phyloP scores from a whole-genome alignment of 805 yeast genomes.

The Metschnikowia gelsemii region DNA sequence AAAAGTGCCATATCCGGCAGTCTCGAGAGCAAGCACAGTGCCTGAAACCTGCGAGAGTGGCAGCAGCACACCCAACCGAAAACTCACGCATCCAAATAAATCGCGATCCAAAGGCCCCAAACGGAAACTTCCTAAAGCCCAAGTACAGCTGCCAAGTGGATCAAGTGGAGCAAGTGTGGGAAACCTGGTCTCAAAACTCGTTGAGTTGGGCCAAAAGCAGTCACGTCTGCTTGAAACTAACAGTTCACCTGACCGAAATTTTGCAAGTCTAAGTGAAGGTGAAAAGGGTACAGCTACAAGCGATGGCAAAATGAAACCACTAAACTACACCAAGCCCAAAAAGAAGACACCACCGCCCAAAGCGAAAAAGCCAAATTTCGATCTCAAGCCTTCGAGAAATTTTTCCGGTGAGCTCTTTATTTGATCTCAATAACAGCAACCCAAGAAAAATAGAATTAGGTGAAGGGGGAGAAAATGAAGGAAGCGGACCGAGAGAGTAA shows the following conservation, averaged over 20 bases:
- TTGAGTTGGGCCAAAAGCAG: not conserved
- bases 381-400: constrained; percentile 16
- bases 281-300: not conserved
- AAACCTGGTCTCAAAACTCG: not conserved
- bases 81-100: constrained; percentile 47
- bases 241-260: too few species aligned
- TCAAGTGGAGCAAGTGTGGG: too few species aligned
- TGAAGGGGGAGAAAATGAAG: not conserved
- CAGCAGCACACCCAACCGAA: constrained; percentile 7
- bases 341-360: constrained; percentile 18
- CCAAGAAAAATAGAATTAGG: too few species aligned
- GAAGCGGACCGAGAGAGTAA: not conserved
- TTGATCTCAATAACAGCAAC: not conserved
- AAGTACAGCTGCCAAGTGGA: too few species aligned
- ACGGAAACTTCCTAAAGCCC: constrained; percentile 43
- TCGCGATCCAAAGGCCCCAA: constrained; percentile 52
- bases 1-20: not conserved
- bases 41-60: constrained; percentile 8
- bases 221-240: not conserved
- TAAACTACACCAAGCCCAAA: constrained; percentile 26
- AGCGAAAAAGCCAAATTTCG: constrained; percentile 17
- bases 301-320: constrained; percentile 1
- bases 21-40: constrained; percentile 11
- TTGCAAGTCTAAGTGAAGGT: not conserved
- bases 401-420: constrained; percentile 33